Percentiles rank a stretch among this genome's conserved stretches.
phyloP scores from a whole-genome alignment of 164 flowering plant genomes.

The Amborella trichopoda region DNA sequence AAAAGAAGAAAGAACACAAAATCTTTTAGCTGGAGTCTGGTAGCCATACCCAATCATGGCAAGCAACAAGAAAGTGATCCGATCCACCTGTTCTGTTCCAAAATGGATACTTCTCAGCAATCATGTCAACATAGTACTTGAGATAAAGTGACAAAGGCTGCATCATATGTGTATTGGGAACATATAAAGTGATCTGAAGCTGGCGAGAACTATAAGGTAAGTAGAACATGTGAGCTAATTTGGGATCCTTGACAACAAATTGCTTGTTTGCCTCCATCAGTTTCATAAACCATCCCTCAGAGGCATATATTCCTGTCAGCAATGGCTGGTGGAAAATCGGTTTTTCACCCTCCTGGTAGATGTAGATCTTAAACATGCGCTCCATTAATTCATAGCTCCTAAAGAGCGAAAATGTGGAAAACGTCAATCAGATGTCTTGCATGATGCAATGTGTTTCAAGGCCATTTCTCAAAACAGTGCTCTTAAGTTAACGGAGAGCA shows the following conservation, averaged over 20 bases:
- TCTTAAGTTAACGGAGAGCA: background rate
- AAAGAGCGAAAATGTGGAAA: no score
- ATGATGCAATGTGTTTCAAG: no score
- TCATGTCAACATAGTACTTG: slow-evolving; percentile 3
- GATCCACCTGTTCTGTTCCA: slow-evolving; percentile 12
- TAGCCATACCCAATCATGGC: slow-evolving; percentile 11
- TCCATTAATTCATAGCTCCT: slow-evolving; percentile 13
- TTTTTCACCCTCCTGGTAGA: slow-evolving; percentile 9
- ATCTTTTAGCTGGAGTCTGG: background rate
- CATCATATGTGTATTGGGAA: background rate
- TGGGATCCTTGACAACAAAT: slow-evolving; percentile 11
- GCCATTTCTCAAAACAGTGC: background rate
- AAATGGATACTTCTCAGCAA: slow-evolving; percentile 9
- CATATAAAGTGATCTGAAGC: slow-evolving; percentile 1
- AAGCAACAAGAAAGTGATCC: slow-evolving; percentile 12
- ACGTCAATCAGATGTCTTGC: no score
- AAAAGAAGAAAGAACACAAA: background rate
- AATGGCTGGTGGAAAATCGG: slow-evolving; percentile 11
- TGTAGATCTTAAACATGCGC: slow-evolving; percentile 7
- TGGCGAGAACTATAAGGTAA: slow-evolving; percentile 7
- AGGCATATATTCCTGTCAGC: slow-evolving; percentile 11
- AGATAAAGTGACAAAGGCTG: background rate
- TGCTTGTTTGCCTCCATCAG: slow-evolving; percentile 8
- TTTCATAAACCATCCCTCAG: slow-evolving; percentile 13
- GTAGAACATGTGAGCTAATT: slow-evolving; percentile 11